phyloP scores from a whole-genome alignment of 306 rosid genomes.

The Canavalia ensiformis region DNA sequence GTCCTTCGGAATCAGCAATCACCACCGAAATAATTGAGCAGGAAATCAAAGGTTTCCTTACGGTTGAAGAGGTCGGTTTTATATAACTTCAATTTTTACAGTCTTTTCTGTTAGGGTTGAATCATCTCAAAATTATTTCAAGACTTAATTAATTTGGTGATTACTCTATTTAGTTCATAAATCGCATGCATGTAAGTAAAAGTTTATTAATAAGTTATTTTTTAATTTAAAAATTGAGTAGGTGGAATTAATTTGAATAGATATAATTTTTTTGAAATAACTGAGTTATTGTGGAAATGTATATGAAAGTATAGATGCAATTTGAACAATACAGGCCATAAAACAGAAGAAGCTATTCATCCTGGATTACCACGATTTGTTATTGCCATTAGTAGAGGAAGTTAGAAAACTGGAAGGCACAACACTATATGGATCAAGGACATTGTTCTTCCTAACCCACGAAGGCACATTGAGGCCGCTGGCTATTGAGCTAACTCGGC shows the following conservation, averaged over 20 bases:
- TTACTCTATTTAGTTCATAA: no score
- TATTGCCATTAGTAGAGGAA: conserved; percentile 71
- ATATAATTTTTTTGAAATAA: no score
- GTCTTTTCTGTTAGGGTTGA: no score
- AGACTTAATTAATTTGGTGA: no score
- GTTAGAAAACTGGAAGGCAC: conserved; percentile 69
- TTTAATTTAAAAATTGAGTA: no score
- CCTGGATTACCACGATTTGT: conserved; percentile 82
- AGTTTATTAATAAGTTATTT: no score
- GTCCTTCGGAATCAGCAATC: conserved; percentile 75
- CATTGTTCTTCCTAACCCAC: conserved; percentile 69
- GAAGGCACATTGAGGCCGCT: conserved; percentile 65
- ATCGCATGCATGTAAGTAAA: no score
- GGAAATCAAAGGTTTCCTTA: conserved; percentile 63
- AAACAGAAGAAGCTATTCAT: conserved; percentile 71
- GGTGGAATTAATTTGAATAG: no score
- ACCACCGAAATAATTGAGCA: conserved; percentile 64
- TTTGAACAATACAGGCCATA: conserved; percentile 57
- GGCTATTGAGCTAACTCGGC: conserved; percentile 83
- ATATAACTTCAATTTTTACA: background rate
- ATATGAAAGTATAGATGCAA: background rate
- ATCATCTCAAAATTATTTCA: no score
- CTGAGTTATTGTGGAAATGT: no score
- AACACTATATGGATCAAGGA: conserved; percentile 82
- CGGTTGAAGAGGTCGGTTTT: conserved; percentile 64